Percentiles rank a stretch among this genome's conserved stretches.
These are phyloP conservation scores for Auriscalpium microsporum DNA, from an alignment of 768 basidiomycete species.

Conservation along the genomic window DNA sequence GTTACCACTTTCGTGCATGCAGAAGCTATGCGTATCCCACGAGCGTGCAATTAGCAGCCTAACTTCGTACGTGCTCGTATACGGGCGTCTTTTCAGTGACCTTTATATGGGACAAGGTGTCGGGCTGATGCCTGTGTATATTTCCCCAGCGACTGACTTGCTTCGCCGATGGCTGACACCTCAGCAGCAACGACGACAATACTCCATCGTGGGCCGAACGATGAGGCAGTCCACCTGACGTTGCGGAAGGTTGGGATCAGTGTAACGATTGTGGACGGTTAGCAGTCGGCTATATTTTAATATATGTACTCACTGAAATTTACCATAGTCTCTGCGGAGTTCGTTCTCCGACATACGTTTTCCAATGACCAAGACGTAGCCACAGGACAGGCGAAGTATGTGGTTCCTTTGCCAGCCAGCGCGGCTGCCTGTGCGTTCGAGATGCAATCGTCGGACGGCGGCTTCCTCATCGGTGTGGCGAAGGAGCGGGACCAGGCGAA, in stretches of 20 bases:
- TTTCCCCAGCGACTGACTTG: too few relatives aligned
- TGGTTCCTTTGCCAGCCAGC: slow-evolving; percentile 49
- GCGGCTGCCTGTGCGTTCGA: slow-evolving; percentile 49
- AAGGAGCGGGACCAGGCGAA: slow-evolving; percentile 41
- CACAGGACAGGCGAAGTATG: slow-evolving; percentile 41
- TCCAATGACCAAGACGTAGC: not conserved
- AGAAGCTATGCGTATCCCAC: too few relatives aligned
- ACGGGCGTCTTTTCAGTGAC: too few relatives aligned
- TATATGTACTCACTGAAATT: not conserved
- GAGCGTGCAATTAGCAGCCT: too few relatives aligned
- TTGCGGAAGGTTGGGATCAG: not conserved
- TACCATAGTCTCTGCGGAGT: not conserved
- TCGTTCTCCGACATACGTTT: not conserved
- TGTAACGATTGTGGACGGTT: slow-evolving; percentile 1
- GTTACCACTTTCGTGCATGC: too few relatives aligned
- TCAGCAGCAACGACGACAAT: not conserved
- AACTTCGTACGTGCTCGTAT: too few relatives aligned
- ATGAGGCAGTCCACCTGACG: not conserved
- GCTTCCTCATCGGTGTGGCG: slow-evolving; percentile 34
- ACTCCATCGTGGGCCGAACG: not conserved
- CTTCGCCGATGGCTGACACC: too few relatives aligned
- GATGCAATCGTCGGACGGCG: slow-evolving; percentile 36
- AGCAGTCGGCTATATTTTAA: not conserved
- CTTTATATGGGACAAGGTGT: too few relatives aligned
- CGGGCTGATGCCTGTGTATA: too few relatives aligned